These are phyloP conservation scores for Cyclotella kingstonii DNA, from an alignment of 108 stramenopile genomes.

Conservation along the genomic window DNA sequence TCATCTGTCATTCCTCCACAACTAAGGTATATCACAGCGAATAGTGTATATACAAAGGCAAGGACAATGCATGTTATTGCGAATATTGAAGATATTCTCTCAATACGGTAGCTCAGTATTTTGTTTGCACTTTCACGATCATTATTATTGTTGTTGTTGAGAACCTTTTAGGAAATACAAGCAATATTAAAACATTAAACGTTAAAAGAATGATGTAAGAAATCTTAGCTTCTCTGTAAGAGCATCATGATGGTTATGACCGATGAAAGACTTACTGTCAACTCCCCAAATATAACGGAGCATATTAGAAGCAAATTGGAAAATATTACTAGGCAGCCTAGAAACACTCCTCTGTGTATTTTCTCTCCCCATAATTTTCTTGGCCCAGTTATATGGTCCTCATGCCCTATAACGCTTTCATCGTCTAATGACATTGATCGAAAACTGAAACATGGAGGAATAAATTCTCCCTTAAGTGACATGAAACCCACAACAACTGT, in stretches of 20 bases:
- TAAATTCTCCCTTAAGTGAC: constrained; percentile 74
- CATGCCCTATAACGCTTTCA: constrained; percentile 11
- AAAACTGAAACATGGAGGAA: constrained; percentile 74
- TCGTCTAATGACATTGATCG: constrained; percentile 46
- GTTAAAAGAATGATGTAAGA: no score
- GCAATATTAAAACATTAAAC: not conserved
- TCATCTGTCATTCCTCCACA: constrained; percentile 41
- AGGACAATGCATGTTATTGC: constrained; percentile 79
- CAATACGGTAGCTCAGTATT: constrained; percentile 61
- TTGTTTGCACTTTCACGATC: constrained; percentile 41
- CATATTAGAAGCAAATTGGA: constrained; percentile 74
- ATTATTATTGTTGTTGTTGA: constrained; percentile 45
- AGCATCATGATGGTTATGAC: not conserved
- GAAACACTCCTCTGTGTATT: constrained; percentile 67
- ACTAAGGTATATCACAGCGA: constrained; percentile 54
- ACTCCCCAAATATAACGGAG: constrained; percentile 84
- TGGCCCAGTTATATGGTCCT: constrained; percentile 33
- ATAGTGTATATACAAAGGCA: constrained; percentile 68
- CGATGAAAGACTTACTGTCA: constrained; percentile 56
- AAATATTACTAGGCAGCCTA: constrained; percentile 77
- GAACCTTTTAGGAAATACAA: constrained; percentile 16
- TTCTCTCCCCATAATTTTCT: constrained; percentile 42
- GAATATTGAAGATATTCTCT: constrained; percentile 73
- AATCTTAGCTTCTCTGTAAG: no score
- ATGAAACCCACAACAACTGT: constrained; percentile 83